Evolutionary conservation across 495 filamentous ascomycete species (phyloP), one percentile per base, ranked within the genome.

Genomic region (Aspergillus sparsus): DNA sequence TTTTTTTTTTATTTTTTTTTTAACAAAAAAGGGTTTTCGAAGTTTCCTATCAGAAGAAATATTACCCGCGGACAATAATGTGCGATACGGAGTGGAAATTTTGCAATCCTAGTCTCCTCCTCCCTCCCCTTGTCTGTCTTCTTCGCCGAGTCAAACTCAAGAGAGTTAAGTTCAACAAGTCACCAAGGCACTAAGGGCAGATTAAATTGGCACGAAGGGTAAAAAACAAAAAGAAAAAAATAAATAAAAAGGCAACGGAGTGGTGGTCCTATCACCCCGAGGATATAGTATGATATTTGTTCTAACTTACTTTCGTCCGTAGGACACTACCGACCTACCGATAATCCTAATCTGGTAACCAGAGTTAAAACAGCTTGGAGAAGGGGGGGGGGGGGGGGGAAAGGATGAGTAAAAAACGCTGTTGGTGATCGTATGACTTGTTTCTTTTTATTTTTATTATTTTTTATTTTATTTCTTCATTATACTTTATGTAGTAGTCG

Each of bases 1-100:
- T 42, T 49, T 33, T 42, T 33, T 39, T 47, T 49, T 46, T 41
- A 58, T 62, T 33, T 41, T 41, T 7, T 3, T 41, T 10, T 41
- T n/a, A 9, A 41, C 3, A 27, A 27, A 27, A 3, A 27, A 27
- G 21, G 21, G 1, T 27, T 27, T 27, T 55, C 53, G 3, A 45
- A 15, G n/a, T 5, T 34, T 44, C 35, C 11, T 9, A 9, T 12
- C 45, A 34, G 8, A 6, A 32, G 10, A 0, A 21, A 33, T 31
- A 34, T 51, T 51, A 51, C 49, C 49, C 49, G 49, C 49, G 49
- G 49, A 11, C 49, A 51, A 51, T 6, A 8, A 13, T 12, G 7
- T 27, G 21, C 21, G 15, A 51, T 51, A 51, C 49, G 12, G 13
- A n/a, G 21, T 34, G 49, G 32, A 51, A 51, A 51, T 51, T 51